Evolutionary conservation across 2,329 filamentous ascomycete species (phyloP).

Genomic region (Fusarium agapanthi): DNA sequence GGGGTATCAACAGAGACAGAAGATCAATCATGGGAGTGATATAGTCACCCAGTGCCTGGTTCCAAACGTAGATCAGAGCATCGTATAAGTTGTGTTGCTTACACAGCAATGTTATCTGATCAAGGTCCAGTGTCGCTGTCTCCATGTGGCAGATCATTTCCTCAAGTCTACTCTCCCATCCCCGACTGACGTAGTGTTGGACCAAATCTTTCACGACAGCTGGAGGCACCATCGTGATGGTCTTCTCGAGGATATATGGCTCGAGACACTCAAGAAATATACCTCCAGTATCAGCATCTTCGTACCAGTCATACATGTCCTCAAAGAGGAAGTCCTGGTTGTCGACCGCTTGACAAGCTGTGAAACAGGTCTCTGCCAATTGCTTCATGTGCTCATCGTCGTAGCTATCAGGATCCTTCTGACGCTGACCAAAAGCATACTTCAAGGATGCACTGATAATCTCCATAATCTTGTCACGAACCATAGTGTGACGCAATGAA

Average conservation of each 20-base stretch:
- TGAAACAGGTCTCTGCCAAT: constrained; percentile 83
- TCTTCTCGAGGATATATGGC: constrained; percentile 82
- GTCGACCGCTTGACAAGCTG: constrained; percentile 79
- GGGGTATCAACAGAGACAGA: constrained; percentile 70
- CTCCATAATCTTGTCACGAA: constrained; percentile 87
- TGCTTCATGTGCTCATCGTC: constrained; percentile 74
- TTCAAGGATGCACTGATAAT: constrained; percentile 93
- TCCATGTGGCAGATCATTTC: constrained; percentile 95
- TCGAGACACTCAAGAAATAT: constrained; percentile 91
- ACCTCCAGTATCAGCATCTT: constrained; percentile 75
- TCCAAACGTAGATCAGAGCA: constrained; percentile 97
- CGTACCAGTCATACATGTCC: constrained; percentile 89
- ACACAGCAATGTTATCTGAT: constrained; percentile 90
- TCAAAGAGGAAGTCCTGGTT: constrained; percentile 89
- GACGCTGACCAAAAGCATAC: constrained; percentile 80
- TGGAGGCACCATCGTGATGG: constrained; percentile 80
- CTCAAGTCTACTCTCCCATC: constrained; percentile 81
- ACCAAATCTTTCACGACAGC: constrained; percentile 87
- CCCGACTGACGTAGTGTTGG: constrained; percentile 78
- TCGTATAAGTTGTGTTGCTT: constrained; percentile 94
- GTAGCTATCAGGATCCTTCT: constrained; percentile 55
- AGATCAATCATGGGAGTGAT: constrained; percentile 90
- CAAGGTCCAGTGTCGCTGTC: constrained; percentile 89
- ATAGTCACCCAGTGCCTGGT: constrained; percentile 86
- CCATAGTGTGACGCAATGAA: constrained; percentile 77